phyloP scores from a whole-genome alignment of 352 stramenopile genomes.

The Phytophthora pini region DNA sequence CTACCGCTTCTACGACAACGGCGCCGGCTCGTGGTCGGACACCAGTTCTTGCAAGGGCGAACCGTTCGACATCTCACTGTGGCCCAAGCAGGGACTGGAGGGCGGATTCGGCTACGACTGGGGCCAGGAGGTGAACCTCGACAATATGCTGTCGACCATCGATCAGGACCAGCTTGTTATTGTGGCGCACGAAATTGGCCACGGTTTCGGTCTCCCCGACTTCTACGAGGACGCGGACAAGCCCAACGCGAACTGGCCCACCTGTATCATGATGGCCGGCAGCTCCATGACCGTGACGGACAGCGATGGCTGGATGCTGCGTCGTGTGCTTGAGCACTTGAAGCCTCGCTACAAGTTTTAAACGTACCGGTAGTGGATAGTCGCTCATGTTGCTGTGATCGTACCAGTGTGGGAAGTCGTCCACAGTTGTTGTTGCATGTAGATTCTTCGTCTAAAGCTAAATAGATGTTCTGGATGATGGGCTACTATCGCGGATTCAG shows the following conservation, averaged over 20 bases:
- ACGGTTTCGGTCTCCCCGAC: constrained; percentile 24
- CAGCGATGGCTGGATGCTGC: constrained; percentile 30
- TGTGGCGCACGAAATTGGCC: constrained; percentile 42
- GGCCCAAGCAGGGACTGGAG: constrained; percentile 30
- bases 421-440: not conserved
- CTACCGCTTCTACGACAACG: constrained; percentile 22
- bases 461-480: constrained; percentile 2
- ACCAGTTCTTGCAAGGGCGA: constrained; percentile 36
- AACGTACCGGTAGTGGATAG: constrained; percentile 1
- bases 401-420: too few relatives aligned
- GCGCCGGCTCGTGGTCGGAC: constrained; percentile 10
- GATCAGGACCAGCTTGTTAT: constrained; percentile 31
- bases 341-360: constrained; percentile 27
- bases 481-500: too few relatives aligned
- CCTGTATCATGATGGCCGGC: constrained; percentile 25
- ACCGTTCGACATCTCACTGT: constrained; percentile 46
- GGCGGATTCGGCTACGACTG: constrained; percentile 20
- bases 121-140: not conserved
- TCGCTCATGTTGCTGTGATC: not conserved
- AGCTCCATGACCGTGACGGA: constrained; percentile 21
- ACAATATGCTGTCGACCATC: constrained; percentile 29
- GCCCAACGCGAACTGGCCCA: constrained; percentile 8
- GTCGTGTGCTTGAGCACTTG: constrained; percentile 20
- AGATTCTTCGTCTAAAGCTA: constrained; percentile 4
- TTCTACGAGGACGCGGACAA: constrained; percentile 16